phyloP scores from a whole-genome alignment of 495 filamentous ascomycete species.

The Neurospora cerealis region DNA sequence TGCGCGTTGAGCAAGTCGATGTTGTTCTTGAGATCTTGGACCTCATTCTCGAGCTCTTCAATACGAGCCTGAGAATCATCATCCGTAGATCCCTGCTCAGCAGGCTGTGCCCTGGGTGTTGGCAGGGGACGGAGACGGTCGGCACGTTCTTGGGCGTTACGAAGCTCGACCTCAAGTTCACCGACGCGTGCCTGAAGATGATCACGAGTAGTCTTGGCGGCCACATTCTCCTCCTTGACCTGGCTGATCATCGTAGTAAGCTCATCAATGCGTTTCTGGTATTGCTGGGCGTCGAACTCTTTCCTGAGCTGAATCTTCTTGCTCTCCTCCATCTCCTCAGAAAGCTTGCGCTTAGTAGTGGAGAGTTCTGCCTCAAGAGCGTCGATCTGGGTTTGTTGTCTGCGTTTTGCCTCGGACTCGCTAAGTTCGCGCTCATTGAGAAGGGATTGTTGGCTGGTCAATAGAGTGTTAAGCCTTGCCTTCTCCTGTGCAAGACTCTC shows the following conservation, averaged over 20 bases:
- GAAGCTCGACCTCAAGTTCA: conserved; percentile 78
- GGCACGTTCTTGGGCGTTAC: conserved; percentile 75
- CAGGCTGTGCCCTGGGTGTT: conserved; percentile 42
- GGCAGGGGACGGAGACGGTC: conserved; percentile 67
- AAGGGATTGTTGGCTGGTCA: conserved; percentile 72
- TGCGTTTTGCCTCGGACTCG: conserved; percentile 69
- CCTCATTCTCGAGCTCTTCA: conserved; percentile 72
- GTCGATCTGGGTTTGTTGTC: conserved; percentile 68
- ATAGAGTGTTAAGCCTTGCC: conserved; percentile 63
- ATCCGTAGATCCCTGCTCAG: conserved; percentile 37
- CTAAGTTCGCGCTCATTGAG: conserved; percentile 82
- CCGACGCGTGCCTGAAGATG: conserved; percentile 79
- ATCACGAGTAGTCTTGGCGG: conserved; percentile 74
- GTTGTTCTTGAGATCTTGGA: conserved; percentile 73
- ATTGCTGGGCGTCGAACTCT: conserved; percentile 80
- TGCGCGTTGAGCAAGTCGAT: conserved; percentile 67
- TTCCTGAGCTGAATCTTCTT: conserved; percentile 70
- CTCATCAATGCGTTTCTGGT: conserved; percentile 82
- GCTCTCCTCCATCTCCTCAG: conserved; percentile 70
- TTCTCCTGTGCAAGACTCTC: conserved; percentile 76
- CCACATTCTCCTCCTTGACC: conserved; percentile 72
- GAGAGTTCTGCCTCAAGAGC: conserved; percentile 66
- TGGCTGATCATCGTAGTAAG: conserved; percentile 66
- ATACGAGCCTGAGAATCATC: conserved; percentile 53
- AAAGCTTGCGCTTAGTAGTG: conserved; percentile 70